Conservation (phyloP, 1,284 basidiomycete species). For the Earliella scabrosa region DNA sequence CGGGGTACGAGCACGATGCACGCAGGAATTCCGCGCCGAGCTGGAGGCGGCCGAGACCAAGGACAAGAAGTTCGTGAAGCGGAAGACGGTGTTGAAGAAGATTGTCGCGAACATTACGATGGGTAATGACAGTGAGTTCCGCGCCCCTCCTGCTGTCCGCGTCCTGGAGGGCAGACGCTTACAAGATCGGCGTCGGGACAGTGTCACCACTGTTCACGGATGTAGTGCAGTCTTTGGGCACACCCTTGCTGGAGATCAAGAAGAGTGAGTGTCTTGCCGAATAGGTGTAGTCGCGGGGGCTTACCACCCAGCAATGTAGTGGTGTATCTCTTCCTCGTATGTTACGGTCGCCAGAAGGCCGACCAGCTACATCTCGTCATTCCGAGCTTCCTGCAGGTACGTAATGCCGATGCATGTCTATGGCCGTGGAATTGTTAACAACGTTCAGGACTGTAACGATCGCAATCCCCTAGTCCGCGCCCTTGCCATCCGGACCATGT, state of each 20-base stretch:
- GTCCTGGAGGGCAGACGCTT: slow-evolving; percentile 5
- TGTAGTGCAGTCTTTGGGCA: slow-evolving; percentile 87
- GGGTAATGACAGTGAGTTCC: slow-evolving; percentile 89
- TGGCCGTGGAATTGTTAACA: slow-evolving; percentile 17
- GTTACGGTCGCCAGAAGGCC: slow-evolving; percentile 88
- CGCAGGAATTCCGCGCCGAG: slow-evolving; percentile 84
- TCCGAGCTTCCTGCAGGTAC: slow-evolving; percentile 86
- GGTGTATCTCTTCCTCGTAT: slow-evolving; percentile 93
- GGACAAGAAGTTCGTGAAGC: slow-evolving; percentile 92
- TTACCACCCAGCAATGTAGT: slow-evolving; percentile 56
- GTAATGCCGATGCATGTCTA: not conserved
- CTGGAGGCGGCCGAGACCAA: slow-evolving; percentile 88
- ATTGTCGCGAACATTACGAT: slow-evolving; percentile 96
- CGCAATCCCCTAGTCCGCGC: slow-evolving; percentile 92
- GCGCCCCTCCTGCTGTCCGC: not conserved
- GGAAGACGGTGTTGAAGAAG: slow-evolving; percentile 93
- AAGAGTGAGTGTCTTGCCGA: slow-evolving; percentile 73
- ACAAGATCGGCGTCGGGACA: slow-evolving; percentile 38
- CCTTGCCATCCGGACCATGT: slow-evolving; percentile 94
- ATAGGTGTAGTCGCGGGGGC: not conserved
- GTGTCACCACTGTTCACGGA: slow-evolving; percentile 94
- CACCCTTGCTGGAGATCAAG: slow-evolving; percentile 95
- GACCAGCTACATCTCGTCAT: slow-evolving; percentile 90
- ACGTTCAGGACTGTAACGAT: slow-evolving; percentile 83
- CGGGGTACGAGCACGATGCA: slow-evolving; percentile 20